Evolutionary conservation across 352 stramenopile species (phyloP), one percentile per base, ranked within the genome.

Genomic region (Phytopythium sindhum): DNA sequence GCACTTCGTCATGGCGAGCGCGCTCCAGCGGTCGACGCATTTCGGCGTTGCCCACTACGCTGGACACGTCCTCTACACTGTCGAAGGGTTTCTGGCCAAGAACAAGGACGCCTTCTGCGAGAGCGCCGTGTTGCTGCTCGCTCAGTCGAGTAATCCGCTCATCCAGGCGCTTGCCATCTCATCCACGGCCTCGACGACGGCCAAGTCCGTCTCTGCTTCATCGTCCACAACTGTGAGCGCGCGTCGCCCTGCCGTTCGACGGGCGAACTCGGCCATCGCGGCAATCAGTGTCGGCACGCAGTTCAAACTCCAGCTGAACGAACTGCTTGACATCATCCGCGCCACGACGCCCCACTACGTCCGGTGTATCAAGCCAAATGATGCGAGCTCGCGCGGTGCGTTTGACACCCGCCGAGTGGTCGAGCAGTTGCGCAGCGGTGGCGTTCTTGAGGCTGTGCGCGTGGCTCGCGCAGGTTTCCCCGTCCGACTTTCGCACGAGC

Each of bases 301-400:
- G 69, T 99, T 99, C 74, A 96, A 95, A 57, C 78, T 86, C 24
- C 96, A 99, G 70, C 79, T 99, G 26, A 93, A 90, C 50, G 83
- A 96, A n/a, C 84, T 99, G 15, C 84, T 98, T 54, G 74, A 82
- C 8, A 90, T 88, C 17, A 98, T 99, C 47, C 92, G 97, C 29
- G 78, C 78, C 26, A 99, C 97, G 9, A 86, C 90, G 28, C 97
- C 97, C 45, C 97, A 99, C 77, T 99, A 99, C 76, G 95, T 99
- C 60, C 95, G 97, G 61, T 99, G 98, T 72, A 90, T 99, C 42
- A 99, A 99, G 70, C 97, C 98, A 35, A 99, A 99, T 70, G 95
- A 99, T 75, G 63, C 42, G 1, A 89, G 90, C 57, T 65, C 75
- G 33, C 63, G 71, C n/a, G 78, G 77, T 2, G 48, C 72, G 24